Base-by-base conservation (phyloP, 306 rosid genomes). In the Aeschynomene evenia region DNA sequence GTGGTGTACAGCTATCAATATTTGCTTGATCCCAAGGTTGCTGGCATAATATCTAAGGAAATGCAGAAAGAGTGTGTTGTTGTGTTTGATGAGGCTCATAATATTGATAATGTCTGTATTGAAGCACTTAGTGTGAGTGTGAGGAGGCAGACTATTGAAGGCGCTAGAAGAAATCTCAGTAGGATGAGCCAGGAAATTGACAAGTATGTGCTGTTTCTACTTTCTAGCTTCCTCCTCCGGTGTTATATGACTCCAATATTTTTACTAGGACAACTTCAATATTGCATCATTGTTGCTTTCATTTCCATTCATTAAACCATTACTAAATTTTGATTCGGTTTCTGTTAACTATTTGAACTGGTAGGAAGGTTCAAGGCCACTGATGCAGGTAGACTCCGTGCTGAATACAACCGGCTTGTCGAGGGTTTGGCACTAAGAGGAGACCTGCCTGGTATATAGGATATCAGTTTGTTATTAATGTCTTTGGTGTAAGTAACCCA, bases 351-450 rank as follows among this genome's bases (percentile, higher is more conserved):
- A 66, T 85, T 79, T 88, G 89, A 82, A 73, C 80, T 87, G 96
- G 85, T 93, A 88, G 96, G 96, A 86, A 93, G 98, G 97, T 85
- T 93, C 89, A 88, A 86, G 97, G 94, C 91, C 84, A 88, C 96
- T 34, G 98, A 93, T 75, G 96, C 96, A 55, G 96, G 96, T 78
- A 90, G 98, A 79, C 78, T 93, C 54, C 96, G 90, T 60, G 91
- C 95, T 26, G 98, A 93, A 75, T 90, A 93, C 84, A 88, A 86
- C 79, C 82, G 98, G 73, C 89, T 93, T 46, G 90, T 93, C 3
- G 94, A 90, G 68, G 97, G 97, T 76, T 90, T 93, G 88, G 98
- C 98, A 68, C 86, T 81, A 74, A 82, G 97, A 78, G 98, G 97
- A 82, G 84, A 93, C 78, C 80, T 94, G 50, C 81, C 96, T 39